A percentile compares a stretch with the other conserved stretches of the same genome.
phyloP scores from a whole-genome alignment of 2,329 filamentous ascomycete genomes.

The Penicillium hordei region DNA sequence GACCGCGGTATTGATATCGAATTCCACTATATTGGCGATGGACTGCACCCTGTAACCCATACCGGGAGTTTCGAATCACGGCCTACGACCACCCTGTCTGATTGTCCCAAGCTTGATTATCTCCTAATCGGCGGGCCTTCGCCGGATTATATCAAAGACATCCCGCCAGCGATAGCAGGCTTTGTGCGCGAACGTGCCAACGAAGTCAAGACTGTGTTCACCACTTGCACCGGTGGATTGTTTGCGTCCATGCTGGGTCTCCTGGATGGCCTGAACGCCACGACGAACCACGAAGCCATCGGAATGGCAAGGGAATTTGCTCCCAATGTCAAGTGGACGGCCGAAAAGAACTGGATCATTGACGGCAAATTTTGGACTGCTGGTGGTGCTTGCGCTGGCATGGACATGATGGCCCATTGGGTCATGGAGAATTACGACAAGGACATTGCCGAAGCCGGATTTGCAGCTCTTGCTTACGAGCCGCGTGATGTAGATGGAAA shows the following conservation, averaged over 20 bases:
- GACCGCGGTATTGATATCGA: not conserved
- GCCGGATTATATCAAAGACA: not conserved
- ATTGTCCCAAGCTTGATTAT: not conserved
- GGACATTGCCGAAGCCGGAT: not conserved
- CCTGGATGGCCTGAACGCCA: not conserved
- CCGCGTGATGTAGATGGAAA: not conserved
- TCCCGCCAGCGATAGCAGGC: not conserved
- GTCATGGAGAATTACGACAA: not conserved
- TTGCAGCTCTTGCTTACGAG: not conserved
- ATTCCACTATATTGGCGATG: not conserved
- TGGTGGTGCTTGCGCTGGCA: not conserved
- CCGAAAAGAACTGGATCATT: not conserved
- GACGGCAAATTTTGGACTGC: slow-evolving; percentile 2
- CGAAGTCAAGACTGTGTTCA: not conserved
- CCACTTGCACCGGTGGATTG: not conserved
- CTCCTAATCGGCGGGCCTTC: not conserved
- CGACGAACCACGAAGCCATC: not conserved
- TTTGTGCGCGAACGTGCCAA: not conserved
- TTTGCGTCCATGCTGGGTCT: not conserved
- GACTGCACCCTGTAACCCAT: not conserved
- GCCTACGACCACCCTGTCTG: not conserved
- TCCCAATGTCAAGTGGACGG: slow-evolving; percentile 2
- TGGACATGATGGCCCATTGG: slow-evolving; percentile 5
- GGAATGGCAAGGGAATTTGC: not conserved
- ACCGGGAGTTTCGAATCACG: not conserved